These are phyloP conservation scores for Myrica gale DNA, from an alignment of 306 rosid species.

Conservation along the genomic window DNA sequence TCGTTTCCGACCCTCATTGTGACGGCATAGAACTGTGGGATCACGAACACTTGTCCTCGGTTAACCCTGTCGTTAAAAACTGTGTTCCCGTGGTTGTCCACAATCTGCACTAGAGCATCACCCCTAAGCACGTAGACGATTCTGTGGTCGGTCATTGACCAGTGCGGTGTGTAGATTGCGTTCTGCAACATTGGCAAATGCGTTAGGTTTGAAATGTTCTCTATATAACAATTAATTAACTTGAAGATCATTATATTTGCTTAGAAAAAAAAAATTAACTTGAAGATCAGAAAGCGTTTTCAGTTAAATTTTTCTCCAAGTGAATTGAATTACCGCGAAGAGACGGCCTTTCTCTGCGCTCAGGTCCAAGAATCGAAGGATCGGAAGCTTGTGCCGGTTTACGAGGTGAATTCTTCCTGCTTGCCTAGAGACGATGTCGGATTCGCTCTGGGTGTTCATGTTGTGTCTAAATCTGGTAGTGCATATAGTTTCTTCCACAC, in stretches of 20 bases:
- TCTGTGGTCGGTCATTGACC: slow-evolving; percentile 34
- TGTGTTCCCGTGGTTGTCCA: slow-evolving; percentile 19
- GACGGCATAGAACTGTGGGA: slow-evolving; percentile 21
- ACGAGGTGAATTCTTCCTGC: slow-evolving; percentile 27
- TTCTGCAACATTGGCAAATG: slow-evolving; percentile 14
- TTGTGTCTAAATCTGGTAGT: slow-evolving; percentile 20
- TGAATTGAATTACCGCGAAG: slow-evolving; percentile 21
- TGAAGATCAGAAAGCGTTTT: too few relatives aligned
- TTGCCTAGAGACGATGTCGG: slow-evolving; percentile 18
- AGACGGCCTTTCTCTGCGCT: slow-evolving; percentile 35
- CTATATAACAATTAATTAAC: background rate
- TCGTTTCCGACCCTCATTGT: slow-evolving; percentile 1
- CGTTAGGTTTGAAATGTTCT: background rate
- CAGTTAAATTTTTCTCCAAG: too few relatives aligned
- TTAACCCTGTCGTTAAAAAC: slow-evolving; percentile 19
- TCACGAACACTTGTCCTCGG: slow-evolving; percentile 20
- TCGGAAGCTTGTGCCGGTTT: slow-evolving; percentile 25
- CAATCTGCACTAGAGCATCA: slow-evolving; percentile 26
- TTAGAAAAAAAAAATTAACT: too few relatives aligned
- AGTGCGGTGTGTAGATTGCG: slow-evolving; percentile 23
- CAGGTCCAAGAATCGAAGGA: slow-evolving; percentile 19
- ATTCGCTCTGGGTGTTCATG: slow-evolving; percentile 22
- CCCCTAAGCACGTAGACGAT: slow-evolving; percentile 28
- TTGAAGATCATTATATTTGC: too few relatives aligned
- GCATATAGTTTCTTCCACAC: slow-evolving; percentile 29